phyloP scores from a whole-genome alignment of 129 eudicot genomes.

The Deinandra increscens region DNA sequence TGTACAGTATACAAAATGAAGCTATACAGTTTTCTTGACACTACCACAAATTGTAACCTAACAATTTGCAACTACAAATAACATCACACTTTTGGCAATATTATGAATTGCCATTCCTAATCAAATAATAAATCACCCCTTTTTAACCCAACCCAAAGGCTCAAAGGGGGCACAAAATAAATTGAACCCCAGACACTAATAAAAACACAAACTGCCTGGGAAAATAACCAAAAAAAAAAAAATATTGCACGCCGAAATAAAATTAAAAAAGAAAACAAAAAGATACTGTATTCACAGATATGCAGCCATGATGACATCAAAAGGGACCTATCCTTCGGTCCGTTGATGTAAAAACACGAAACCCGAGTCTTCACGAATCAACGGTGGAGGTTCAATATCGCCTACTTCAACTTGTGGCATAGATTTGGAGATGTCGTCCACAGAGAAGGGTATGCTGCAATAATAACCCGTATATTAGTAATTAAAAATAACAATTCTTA shows the following conservation, averaged over 20 bases:
- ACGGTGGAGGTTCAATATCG: constrained; percentile 83
- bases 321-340: constrained; percentile 38
- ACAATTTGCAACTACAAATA: constrained; percentile 30
- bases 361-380: constrained; percentile 88
- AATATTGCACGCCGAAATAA: constrained; percentile 29
- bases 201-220: constrained; percentile 46
- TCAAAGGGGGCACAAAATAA: constrained; percentile 35
- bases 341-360: constrained; percentile 83
- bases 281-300: constrained; percentile 49
- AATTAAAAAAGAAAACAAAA: background rate
- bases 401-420: constrained; percentile 75
- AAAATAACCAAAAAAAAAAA: constrained; percentile 15
- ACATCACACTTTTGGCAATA: constrained; percentile 34
- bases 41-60: constrained; percentile 38
- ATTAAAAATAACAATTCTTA: background rate
- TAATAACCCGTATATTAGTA: background rate
- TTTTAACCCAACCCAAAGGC: constrained; percentile 35
- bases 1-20: constrained; percentile 24
- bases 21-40: constrained; percentile 32
- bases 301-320: constrained; percentile 24
- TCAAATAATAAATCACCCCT: constrained; percentile 15
- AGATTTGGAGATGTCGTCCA: constrained; percentile 88
- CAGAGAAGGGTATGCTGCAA: constrained; percentile 93
- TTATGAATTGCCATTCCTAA: constrained; percentile 29
- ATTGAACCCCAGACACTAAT: constrained; percentile 35